These are phyloP conservation scores for Sarcomyxa edulis DNA, from an alignment of 768 basidiomycete species.

Conservation along the genomic window DNA sequence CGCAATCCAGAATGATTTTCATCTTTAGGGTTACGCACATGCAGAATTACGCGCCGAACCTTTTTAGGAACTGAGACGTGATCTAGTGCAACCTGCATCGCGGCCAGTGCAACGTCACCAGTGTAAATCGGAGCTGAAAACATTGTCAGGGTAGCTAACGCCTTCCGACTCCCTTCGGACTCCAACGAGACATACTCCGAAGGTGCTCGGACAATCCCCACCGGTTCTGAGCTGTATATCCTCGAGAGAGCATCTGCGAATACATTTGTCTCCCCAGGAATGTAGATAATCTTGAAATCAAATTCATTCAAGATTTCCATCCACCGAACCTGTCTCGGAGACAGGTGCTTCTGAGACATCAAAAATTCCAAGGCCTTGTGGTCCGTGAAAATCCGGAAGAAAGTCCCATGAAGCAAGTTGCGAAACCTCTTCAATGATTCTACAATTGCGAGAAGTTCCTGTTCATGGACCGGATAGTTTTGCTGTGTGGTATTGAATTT, in stretches of 20 bases:
- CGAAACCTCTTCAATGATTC: constrained; percentile 6
- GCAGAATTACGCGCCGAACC: too few species aligned
- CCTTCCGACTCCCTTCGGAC: too few species aligned
- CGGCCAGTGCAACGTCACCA: too few species aligned
- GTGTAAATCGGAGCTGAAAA: too few species aligned
- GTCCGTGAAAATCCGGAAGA: constrained; percentile 9
- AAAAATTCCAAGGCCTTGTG: too few species aligned
- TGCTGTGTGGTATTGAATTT: constrained; percentile 14
- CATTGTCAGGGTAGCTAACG: not conserved
- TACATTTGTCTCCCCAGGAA: constrained; percentile 12
- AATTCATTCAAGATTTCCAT: constrained; percentile 11
- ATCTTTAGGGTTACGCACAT: too few species aligned
- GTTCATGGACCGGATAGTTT: constrained; percentile 24
- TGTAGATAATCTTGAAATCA: constrained; percentile 11
- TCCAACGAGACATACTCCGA: too few species aligned
- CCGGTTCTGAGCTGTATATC: constrained; percentile 8
- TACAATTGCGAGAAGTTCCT: constrained; percentile 15
- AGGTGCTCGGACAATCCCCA: constrained; percentile 8
- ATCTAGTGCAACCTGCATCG: too few species aligned
- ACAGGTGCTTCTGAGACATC: constrained; percentile 6
- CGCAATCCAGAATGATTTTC: too few species aligned
- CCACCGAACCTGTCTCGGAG: constrained; percentile 10
- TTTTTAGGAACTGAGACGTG: too few species aligned
- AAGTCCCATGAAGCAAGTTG: constrained; percentile 5
- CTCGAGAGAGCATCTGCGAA: constrained; percentile 28